These are phyloP conservation scores for Ustilago shanxiensis DNA, from an alignment of 1,284 basidiomycete genomes.

Conservation along the genomic window DNA sequence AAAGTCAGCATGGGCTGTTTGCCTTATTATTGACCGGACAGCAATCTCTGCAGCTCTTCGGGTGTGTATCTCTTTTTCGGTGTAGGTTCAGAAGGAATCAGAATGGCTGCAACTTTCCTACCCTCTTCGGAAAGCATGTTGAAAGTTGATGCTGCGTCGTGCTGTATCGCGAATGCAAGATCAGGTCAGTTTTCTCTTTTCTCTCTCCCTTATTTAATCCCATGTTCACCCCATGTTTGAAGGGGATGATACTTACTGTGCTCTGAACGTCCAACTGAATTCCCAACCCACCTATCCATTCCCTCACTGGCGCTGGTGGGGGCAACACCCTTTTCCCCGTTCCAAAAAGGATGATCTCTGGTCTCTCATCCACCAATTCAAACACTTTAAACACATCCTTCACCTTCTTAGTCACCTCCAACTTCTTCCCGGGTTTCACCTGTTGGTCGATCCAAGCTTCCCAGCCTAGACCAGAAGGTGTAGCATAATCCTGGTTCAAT, in stretches of 20 bases:
- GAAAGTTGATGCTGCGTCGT: conserved; percentile 93
- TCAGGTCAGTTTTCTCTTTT: neutral
- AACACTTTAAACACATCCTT: conserved; percentile 48
- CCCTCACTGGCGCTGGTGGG: conserved; percentile 78
- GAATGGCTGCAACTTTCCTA: conserved; percentile 86
- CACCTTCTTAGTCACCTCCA: conserved; percentile 27
- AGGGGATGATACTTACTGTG: conserved; percentile 76
- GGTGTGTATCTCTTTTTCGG: conserved; percentile 26
- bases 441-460: conserved; percentile 78
- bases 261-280: conserved; percentile 95
- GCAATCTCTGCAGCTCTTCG: conserved; percentile 24
- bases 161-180: conserved; percentile 73
- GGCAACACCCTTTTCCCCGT: conserved; percentile 82
- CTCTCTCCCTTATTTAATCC: no score
- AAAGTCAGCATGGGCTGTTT: conserved; percentile 5
- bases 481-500: conserved; percentile 67
- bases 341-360: conserved; percentile 90
- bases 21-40: conserved; percentile 13
- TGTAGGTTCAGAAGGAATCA: conserved; percentile 75
- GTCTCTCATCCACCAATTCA: conserved; percentile 53
- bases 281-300: conserved; percentile 81
- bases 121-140: conserved; percentile 94
- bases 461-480: conserved; percentile 70
- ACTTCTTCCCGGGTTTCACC: conserved; percentile 14
- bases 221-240: no score